phyloP scores from a whole-genome alignment of 2,329 filamentous ascomycete species.

The Phialophora tarda region DNA sequence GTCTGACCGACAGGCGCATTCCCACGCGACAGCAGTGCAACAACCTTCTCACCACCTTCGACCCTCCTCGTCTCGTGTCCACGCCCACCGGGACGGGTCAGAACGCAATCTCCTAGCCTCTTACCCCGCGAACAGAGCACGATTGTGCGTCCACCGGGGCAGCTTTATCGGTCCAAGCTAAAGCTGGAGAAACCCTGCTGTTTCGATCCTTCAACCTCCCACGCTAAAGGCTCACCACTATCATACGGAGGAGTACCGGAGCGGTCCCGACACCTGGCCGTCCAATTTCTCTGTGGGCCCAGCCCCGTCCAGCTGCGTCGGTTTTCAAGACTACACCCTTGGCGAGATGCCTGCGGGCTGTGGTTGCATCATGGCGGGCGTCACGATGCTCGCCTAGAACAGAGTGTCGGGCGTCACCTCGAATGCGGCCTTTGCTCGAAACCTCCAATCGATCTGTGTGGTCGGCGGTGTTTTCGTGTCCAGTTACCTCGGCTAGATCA shows the following conservation, averaged over 20 bases:
- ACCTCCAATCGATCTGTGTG: neutral
- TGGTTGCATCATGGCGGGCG: neutral
- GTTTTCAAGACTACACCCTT: neutral
- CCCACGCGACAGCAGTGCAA: neutral
- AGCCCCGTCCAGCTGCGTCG: neutral
- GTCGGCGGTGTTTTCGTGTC: neutral
- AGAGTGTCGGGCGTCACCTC: neutral
- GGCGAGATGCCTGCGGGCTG: neutral
- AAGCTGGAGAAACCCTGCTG: neutral
- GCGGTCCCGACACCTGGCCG: no score
- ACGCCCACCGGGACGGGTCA: neutral
- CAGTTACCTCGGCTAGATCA: neutral
- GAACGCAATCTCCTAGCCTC: conserved; percentile 8
- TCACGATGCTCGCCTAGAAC: neutral
- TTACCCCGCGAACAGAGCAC: neutral
- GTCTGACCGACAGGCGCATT: neutral
- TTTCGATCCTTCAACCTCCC: neutral
- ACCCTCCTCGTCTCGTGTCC: neutral
- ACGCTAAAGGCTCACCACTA: neutral
- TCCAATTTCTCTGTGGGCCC: neutral
- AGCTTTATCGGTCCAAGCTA: neutral
- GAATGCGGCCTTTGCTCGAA: neutral
- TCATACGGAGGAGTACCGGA: neutral
- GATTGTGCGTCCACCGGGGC: neutral
- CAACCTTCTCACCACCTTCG: conserved; percentile 1